phyloP scores from a whole-genome alignment of 2,329 filamentous ascomycete genomes.

The Xylaria sp. region DNA sequence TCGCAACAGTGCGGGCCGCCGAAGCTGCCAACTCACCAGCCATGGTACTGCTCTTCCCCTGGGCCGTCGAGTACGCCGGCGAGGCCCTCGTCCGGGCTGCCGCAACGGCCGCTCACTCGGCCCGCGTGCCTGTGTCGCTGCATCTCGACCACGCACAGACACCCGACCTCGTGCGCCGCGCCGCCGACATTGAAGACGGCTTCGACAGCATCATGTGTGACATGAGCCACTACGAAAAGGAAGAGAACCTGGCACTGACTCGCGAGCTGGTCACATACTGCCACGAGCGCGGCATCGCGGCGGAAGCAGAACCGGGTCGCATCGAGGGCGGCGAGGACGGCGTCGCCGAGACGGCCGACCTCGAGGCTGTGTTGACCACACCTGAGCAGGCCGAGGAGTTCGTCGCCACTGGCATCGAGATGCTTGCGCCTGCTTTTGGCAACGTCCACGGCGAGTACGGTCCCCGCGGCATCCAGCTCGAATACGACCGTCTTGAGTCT shows the following conservation, averaged over 20 bases:
- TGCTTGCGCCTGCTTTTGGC: conserved; percentile 74
- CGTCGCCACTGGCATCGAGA: conserved; percentile 73
- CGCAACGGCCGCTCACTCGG: conserved; percentile 65
- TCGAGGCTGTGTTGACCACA: conserved; percentile 65
- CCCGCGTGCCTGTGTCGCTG: conserved; percentile 69
- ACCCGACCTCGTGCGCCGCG: conserved; percentile 69
- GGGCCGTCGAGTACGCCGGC: conserved; percentile 75
- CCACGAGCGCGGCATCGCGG: conserved; percentile 72
- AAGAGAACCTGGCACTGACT: conserved; percentile 74
- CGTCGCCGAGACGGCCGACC: conserved; percentile 64
- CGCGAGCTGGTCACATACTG: conserved; percentile 71
- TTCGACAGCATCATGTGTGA: conserved; percentile 83
- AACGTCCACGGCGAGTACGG: conserved; percentile 78
- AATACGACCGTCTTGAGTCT: conserved; percentile 50
- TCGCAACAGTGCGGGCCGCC: conserved; percentile 75
- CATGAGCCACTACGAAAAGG: conserved; percentile 78
- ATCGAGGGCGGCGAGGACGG: conserved; percentile 77
- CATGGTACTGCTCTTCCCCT: conserved; percentile 80
- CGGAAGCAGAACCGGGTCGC: conserved; percentile 76
- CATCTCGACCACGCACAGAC: conserved; percentile 76
- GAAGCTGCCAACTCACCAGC: conserved; percentile 73
- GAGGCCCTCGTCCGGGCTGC: conserved; percentile 65
- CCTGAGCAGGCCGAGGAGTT: conserved; percentile 73
- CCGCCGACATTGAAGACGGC: conserved; percentile 66
- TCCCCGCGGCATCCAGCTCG: conserved; percentile 53